A percentile compares a stretch with the other conserved stretches of the same genome.
Conservation (phyloP, 2,329 filamentous ascomycete genomes). For the Aspergillus pseudoviridinutans region DNA sequence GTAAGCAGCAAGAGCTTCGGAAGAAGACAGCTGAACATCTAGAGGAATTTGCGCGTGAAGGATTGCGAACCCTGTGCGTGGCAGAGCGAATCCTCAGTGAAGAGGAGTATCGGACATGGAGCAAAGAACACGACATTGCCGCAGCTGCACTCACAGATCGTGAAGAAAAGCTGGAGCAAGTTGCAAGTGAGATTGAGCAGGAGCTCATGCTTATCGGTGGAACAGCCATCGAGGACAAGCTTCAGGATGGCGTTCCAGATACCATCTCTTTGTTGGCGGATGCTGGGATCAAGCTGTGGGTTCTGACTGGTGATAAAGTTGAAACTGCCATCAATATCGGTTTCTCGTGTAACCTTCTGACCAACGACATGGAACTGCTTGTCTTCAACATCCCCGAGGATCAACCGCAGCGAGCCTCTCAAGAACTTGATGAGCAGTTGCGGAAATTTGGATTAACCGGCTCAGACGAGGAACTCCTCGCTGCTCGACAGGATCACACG, state of each 20-base stretch:
- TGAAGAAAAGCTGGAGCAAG: conserved; percentile 87
- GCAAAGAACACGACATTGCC: conserved; percentile 79
- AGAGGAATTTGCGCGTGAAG: conserved; percentile 95
- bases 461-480: conserved; percentile 76
- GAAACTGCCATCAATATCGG: conserved; percentile 99
- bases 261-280: conserved; percentile 86
- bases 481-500: conserved; percentile 77
- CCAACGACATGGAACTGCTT: conserved; percentile 97
- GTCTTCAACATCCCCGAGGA: conserved; percentile 82
- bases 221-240: conserved; percentile 92
- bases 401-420: conserved; percentile 59
- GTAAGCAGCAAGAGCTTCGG: conserved; percentile 81
- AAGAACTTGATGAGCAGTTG: conserved; percentile 71
- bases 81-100: conserved; percentile 77
- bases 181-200: conserved; percentile 86
- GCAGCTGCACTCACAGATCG: conserved; percentile 78
- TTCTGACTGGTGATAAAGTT: conserved; percentile 96
- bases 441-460: conserved; percentile 73
- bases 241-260: conserved; percentile 95
- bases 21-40: conserved; percentile 85
- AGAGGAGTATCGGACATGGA: conserved; percentile 80
- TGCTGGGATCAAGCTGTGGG: conserved; percentile 98
- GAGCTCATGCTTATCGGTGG: conserved; percentile 84
- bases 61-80: conserved; percentile 89
- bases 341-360: conserved; percentile 95